A percentile compares a stretch with the other conserved stretches of the same genome.
These are phyloP conservation scores for Rubia occidens DNA, from an alignment of 305 asterid species.

Conservation along the genomic window DNA sequence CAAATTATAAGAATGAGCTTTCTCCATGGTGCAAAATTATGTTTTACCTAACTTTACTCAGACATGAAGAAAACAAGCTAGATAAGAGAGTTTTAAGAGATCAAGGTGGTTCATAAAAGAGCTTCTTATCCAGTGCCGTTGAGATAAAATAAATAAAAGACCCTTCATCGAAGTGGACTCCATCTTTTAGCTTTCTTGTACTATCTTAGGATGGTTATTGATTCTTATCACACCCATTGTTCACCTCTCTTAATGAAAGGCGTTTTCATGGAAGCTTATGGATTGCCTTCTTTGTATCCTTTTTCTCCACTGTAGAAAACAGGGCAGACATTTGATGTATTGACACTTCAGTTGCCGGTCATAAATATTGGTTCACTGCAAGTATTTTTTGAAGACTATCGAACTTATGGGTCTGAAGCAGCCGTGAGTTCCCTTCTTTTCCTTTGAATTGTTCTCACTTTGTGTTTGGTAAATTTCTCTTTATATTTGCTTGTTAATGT, in stretches of 20 bases:
- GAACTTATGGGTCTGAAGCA: slow-evolving; percentile 78
- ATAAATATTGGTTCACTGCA: slow-evolving; percentile 52
- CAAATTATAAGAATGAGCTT: too few species aligned
- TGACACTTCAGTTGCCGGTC: slow-evolving; percentile 82
- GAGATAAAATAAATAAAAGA: not conserved
- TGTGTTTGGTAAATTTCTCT: not conserved
- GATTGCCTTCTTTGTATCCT: slow-evolving; percentile 18
- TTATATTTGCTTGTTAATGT: not conserved
- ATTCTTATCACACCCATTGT: not conserved
- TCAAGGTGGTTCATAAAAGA: not conserved
- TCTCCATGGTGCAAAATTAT: too few species aligned
- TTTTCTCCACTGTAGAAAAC: slow-evolving; percentile 57
- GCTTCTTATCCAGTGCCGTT: not conserved
- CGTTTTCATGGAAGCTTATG: slow-evolving; percentile 5
- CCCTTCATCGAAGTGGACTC: not conserved
- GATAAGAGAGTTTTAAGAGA: too few species aligned
- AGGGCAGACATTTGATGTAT: slow-evolving; percentile 69
- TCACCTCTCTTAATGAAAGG: slow-evolving; percentile 1
- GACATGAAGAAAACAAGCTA: too few species aligned
- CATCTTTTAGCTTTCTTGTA: not conserved
- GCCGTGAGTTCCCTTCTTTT: slow-evolving; percentile 57
- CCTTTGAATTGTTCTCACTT: not conserved
- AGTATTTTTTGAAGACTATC: slow-evolving; percentile 84
- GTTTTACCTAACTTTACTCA: too few species aligned
- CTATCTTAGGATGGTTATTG: not conserved